phyloP scores from a whole-genome alignment of 2,329 filamentous ascomycete species.

The Aspergillus carbonarius region DNA sequence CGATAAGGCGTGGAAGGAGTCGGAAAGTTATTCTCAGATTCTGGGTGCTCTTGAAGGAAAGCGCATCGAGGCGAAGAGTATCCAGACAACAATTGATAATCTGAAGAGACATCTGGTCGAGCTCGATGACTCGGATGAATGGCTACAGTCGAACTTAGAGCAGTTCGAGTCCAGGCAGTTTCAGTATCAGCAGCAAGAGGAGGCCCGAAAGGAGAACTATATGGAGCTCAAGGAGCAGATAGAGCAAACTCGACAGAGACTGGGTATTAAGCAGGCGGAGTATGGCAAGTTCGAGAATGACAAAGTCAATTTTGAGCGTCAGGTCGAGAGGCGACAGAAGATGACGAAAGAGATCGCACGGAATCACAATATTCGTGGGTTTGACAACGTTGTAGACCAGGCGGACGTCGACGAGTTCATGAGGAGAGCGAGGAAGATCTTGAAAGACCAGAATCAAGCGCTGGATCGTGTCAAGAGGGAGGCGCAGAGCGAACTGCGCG shows the following conservation, averaged over 20 bases:
- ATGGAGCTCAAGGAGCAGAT: constrained; percentile 59
- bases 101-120: constrained; percentile 72
- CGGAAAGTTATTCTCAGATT: constrained; percentile 70
- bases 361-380: constrained; percentile 77
- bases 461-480: constrained; percentile 73
- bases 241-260: constrained; percentile 44
- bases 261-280: constrained; percentile 45
- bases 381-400: constrained; percentile 75
- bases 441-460: constrained; percentile 74
- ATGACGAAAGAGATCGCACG: constrained; percentile 77
- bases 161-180: constrained; percentile 75
- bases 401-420: constrained; percentile 73
- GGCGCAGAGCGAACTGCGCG: constrained; percentile 70
- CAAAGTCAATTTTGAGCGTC: constrained; percentile 80
- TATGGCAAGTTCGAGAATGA: constrained; percentile 78
- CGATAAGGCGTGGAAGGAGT: constrained; percentile 68
- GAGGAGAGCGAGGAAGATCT: constrained; percentile 70
- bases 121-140: constrained; percentile 73
- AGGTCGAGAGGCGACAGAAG: constrained; percentile 67
- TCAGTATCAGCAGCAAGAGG: constrained; percentile 63
- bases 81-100: constrained; percentile 68
- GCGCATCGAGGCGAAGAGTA: constrained; percentile 68
- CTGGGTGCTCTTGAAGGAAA: constrained; percentile 75
- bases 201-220: constrained; percentile 64
- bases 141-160: constrained; percentile 68